Base-by-base conservation (phyloP, 2,329 filamentous ascomycete genomes). In the Sporothrix pallida region DNA sequence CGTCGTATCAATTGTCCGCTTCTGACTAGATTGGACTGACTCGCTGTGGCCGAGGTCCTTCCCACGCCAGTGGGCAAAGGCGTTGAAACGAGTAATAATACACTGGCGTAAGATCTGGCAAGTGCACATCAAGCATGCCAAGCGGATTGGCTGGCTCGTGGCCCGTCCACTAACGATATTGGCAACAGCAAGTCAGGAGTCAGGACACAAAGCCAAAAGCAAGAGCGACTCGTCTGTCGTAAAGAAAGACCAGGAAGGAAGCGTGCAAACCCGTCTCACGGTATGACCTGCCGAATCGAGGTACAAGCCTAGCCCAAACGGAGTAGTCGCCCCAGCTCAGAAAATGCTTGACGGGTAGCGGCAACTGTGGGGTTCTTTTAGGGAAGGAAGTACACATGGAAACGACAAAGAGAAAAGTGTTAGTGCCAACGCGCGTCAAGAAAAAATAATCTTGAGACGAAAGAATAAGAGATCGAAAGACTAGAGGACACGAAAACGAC, bases 251-350 rank as follows among this genome's bases (percentile, higher is more conserved):
- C 31, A 37, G 31, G 31, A 37, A 37, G 31, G 31, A 37, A 54
- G 23, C n/a, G 13, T 31, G 56, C 42, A 62, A 62, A n/a, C 42
- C 20, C 13, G 72, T 70, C 56, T 46, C 37, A 73, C 67, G 72
- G 72, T 73, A 48, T 68, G 69, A 74, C 73, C 73, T 74, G 73
- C 73, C 73, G 62, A 72, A 74, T 74, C 37, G 42, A 74, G 73
- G 58, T 37, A 23, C 15, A 12, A 13, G 17, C 20, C 73, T 72
- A 72, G 62, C 48, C 46, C 62, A 3, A 60, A 69, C 15, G 54
- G 26, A n/a, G 73, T 31, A 73, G 23, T 62, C 62, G 58, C 46
- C 23, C 67, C 65, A 68, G 17, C 12, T 12, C 23, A 26, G 52
- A 69, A 70, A 58, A 56, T 46, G 31, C 58, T 46, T 20, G 31